Evolutionary conservation across 345 rosid genomes (phyloP), one percentile per base, ranked within the genome.

Genomic region (Hevea brasiliensis): DNA sequence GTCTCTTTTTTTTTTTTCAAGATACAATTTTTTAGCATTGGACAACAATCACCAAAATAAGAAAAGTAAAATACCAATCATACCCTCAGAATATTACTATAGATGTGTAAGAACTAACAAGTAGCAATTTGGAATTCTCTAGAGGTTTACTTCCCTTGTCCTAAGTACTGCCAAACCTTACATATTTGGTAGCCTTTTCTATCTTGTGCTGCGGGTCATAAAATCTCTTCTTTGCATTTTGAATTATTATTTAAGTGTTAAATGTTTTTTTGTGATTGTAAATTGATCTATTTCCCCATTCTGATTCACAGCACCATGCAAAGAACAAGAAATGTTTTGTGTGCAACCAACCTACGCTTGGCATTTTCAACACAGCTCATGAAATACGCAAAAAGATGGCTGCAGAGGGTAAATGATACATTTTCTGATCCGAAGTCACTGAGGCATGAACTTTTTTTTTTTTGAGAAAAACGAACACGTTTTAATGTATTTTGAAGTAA

Each of bases 261-360:
- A 12, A 8, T 37, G 2, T 32, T 15, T 13, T 57, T 56, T 3
- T 0, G 8, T 71, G 47, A 26, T 24, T 54, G 37, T 21, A 3
- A 20, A 53, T 14, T 72, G 15, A 35, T 61, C 8, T 12, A 2
- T 24, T 35, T 21, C 57, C 37, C 27, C 17, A 10, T 60, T 58
- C 26, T 79, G 57, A 1, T 70, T 71, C n/a, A 18, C 96, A 89
- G 94, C 97, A 91, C 80, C 98, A 90, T 77, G 74, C 86, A 6
- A 93, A 83, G 84, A 91, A 85, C 87, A 91, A 93, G 89, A 91
- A 93, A 82, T 93, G 98, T 69, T 93, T 86, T 64, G 92, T 90
- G 12, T 91, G 98, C 88, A 89, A 91, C 80, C 80, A 87, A 65
- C 96, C 96, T n/a, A 91, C 98, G 0, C 66, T 86, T 70, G 97